A percentile compares a stretch with the other conserved stretches of the same genome.
Conservation (phyloP, 2,329 filamentous ascomycete genomes). For the Chaetothyriales sp. region DNA sequence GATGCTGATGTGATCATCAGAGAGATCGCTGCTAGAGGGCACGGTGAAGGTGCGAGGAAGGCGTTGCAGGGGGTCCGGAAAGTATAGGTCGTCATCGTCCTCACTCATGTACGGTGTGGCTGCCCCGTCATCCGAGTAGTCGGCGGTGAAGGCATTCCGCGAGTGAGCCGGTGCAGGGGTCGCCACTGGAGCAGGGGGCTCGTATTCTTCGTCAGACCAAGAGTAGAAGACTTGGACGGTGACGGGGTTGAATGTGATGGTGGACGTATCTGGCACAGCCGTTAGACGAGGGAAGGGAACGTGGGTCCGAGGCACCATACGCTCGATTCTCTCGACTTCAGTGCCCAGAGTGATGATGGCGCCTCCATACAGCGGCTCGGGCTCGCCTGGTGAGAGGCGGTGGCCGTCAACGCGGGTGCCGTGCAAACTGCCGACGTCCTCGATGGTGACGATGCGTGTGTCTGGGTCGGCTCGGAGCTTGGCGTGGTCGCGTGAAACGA, state of each 20-base stretch:
- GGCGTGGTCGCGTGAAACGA: conserved; percentile 36
- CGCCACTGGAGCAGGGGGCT: neutral
- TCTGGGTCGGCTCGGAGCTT: conserved; percentile 20
- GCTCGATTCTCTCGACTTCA: conserved; percentile 34
- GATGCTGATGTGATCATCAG: conserved; percentile 4
- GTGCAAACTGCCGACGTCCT: conserved; percentile 48
- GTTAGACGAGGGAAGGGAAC: neutral
- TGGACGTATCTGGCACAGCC: neutral
- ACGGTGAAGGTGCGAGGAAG: conserved; percentile 9
- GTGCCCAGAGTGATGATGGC: conserved; percentile 35
- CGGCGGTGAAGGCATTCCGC: neutral
- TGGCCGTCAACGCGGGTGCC: conserved; percentile 43
- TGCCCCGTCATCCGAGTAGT: conserved; percentile 1
- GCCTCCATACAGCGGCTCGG: conserved; percentile 22
- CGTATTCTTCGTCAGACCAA: neutral
- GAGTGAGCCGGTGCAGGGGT: neutral
- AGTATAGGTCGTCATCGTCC: neutral
- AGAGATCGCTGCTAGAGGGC: conserved; percentile 9
- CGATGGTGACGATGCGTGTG: conserved; percentile 31
- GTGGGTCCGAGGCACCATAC: conserved; percentile 3
- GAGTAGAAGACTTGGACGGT: neutral
- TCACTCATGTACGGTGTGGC: neutral
- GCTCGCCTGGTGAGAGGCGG: conserved; percentile 24
- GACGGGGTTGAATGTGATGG: neutral
- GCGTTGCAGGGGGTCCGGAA: neutral